Percentiles rank a stretch among this genome's conserved stretches.
phyloP scores from a whole-genome alignment of 441 rosid species.

The Viola pubescens region DNA sequence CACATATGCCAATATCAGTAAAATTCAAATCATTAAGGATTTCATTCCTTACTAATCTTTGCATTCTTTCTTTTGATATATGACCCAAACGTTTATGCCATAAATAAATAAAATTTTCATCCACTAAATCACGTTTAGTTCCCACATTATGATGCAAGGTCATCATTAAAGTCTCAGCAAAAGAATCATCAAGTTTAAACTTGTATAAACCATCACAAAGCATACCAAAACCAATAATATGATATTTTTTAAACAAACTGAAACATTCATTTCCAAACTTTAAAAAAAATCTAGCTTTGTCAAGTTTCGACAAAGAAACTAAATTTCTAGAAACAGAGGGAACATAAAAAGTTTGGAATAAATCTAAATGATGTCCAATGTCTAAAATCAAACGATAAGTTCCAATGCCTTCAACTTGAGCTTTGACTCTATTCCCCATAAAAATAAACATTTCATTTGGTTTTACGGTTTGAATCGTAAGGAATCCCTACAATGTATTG shows the following conservation, averaged over 20 bases:
- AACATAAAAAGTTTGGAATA: constrained; percentile 7
- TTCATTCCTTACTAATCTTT: not conserved
- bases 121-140: not conserved
- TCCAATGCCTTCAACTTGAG: not conserved
- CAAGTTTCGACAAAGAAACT: constrained; percentile 2
- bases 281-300: not conserved
- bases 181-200: not conserved
- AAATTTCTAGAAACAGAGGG: not conserved
- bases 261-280: constrained; percentile 1
- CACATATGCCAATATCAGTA: not conserved
- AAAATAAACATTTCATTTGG: not conserved
- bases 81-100: not conserved
- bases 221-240: not conserved
- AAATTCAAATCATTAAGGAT: not conserved
- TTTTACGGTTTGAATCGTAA: not conserved
- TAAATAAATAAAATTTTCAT: not conserved
- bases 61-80: not conserved
- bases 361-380: not conserved
- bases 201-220: not conserved
- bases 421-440: constrained; percentile 2
- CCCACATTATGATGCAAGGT: not conserved
- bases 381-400: not conserved
- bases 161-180: not conserved
- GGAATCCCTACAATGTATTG: not conserved
- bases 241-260: not conserved